Base-by-base conservation (phyloP, 768 basidiomycete genomes). In the Boletellus ananas region DNA sequence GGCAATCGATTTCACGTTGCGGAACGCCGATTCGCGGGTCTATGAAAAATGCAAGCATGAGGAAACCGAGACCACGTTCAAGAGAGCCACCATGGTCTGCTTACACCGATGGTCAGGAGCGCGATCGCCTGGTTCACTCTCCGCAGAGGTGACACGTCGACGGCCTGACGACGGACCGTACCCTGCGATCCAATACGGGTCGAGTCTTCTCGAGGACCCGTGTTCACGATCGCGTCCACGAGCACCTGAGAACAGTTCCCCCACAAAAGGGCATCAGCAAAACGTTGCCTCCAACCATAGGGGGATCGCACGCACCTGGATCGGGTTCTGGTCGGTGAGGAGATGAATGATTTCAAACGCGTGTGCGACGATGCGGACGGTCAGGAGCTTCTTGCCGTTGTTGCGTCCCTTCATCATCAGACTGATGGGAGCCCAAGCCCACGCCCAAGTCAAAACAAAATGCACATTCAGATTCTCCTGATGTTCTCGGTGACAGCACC, bases 401-500 rank as follows among this genome's bases (percentile, higher is more conserved):
- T 98, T 99, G 74, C 96, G 94, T 55, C 96, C 96, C 78, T 98
- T 96, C 96, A 99, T 99, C 96, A 99, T 99, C 70, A 99, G 76
- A 72, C 93, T 95, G 25, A 18, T 29, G 11, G n/a, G 8, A 7
- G 10, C 29, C 29, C 29, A 29, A 11, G 29, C 29, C 29, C 29
- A 7, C 8, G 29, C 29, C 12, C 49, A 45, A 25, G 31, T 46
- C 17, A 21, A 44, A 29, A 29, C 29, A 11, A 29, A 29, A 10
- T 29, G 7, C 29, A 33, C 16, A 16, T 20, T 57, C 25, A 53
- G 47, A 14, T 29, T 25, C 27, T 39, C 18, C 25, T 11, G 8
- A 29, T 29, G 29, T 27, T 39, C 18, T 29, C 7, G 29, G 10
- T 29, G 29, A 29, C n/a, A 29, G 13, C 47, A 35, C 21, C 29